A percentile compares a stretch with the other conserved stretches of the same genome.
phyloP scores from a whole-genome alignment of 2,329 filamentous ascomycete species.

The Aspergillus sclerotialis region DNA sequence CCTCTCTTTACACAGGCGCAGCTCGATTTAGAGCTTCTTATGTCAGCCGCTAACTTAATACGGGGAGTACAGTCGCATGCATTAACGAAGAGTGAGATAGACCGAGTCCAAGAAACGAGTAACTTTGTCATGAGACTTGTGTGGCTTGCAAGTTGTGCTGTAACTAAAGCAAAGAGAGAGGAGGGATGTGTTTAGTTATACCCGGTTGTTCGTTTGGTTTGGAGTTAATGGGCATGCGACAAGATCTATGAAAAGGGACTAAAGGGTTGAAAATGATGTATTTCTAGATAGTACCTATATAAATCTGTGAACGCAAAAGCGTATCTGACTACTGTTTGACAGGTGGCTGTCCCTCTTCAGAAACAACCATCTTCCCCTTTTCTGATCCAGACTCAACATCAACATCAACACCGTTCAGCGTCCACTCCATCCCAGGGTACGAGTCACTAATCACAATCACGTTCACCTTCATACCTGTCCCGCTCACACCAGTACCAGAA shows the following conservation, averaged over 20 bases:
- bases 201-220: too few species aligned
- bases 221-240: too few species aligned
- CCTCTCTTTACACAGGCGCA: slow-evolving; percentile 7
- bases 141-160: slow-evolving; percentile 12
- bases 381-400: slow-evolving; percentile 26
- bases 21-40: slow-evolving; percentile 11
- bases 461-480: slow-evolving; percentile 56
- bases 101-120: slow-evolving; percentile 3
- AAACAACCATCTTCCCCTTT: not conserved
- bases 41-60: slow-evolving; percentile 10
- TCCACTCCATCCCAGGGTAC: slow-evolving; percentile 71
- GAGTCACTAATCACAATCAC: slow-evolving; percentile 77
- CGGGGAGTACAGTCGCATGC: slow-evolving; percentile 1
- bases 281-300: not conserved
- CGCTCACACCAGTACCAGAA: slow-evolving; percentile 15
- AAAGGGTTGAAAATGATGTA: too few species aligned
- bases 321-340: too few species aligned
- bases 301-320: not conserved
- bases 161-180: slow-evolving; percentile 7
- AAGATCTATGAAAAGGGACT: too few species aligned
- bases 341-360: not conserved
- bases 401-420: slow-evolving; percentile 44
- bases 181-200: too few species aligned
- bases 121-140: slow-evolving; percentile 12
- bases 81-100: slow-evolving; percentile 4